phyloP scores from a whole-genome alignment of 1,284 basidiomycete genomes.

The Rhodotorula sp. region DNA sequence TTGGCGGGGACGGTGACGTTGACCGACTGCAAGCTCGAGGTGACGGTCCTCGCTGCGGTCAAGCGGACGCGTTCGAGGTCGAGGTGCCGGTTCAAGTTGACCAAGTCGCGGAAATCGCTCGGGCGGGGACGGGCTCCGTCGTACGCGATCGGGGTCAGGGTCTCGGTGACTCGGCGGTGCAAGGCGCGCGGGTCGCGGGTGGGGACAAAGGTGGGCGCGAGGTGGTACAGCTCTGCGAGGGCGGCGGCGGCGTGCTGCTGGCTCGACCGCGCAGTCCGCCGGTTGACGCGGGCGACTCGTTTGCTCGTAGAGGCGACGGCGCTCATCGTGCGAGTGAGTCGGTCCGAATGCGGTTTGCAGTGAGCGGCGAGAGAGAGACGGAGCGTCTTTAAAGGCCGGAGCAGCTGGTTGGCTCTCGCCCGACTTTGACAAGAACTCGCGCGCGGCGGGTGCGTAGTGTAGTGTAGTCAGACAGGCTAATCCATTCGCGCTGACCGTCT shows the following conservation, averaged over 20 bases:
- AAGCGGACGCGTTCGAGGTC: slow-evolving; percentile 25
- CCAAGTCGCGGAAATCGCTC: slow-evolving; percentile 12
- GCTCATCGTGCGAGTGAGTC: not conserved
- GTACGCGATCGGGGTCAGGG: not conserved
- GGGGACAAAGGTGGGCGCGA: slow-evolving; percentile 32
- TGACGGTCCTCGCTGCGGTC: not conserved
- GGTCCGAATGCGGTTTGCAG: not conserved
- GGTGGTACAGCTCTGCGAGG: slow-evolving; percentile 34
- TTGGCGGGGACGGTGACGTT: slow-evolving; percentile 1
- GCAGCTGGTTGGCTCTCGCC: too few species aligned
- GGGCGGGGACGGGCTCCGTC: slow-evolving; percentile 7
- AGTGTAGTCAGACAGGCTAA: too few species aligned
- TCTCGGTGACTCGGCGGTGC: not conserved
- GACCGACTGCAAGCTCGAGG: slow-evolving; percentile 11
- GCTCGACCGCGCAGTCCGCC: slow-evolving; percentile 7
- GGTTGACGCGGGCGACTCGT: slow-evolving; percentile 4
- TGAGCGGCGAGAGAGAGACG: not conserved
- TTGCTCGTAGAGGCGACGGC: not conserved
- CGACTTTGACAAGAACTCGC: too few species aligned
- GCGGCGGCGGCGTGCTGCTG: slow-evolving; percentile 7
- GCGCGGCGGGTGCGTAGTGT: too few species aligned
- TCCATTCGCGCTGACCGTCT: not conserved
- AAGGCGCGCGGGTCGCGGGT: not conserved
- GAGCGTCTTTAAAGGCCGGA: too few species aligned
- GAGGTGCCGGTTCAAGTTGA: slow-evolving; percentile 10